A percentile compares a stretch with the other conserved stretches of the same genome.
These are phyloP conservation scores for Penicillium canescens DNA, from an alignment of 495 filamentous ascomycete species.

Conservation along the genomic window DNA sequence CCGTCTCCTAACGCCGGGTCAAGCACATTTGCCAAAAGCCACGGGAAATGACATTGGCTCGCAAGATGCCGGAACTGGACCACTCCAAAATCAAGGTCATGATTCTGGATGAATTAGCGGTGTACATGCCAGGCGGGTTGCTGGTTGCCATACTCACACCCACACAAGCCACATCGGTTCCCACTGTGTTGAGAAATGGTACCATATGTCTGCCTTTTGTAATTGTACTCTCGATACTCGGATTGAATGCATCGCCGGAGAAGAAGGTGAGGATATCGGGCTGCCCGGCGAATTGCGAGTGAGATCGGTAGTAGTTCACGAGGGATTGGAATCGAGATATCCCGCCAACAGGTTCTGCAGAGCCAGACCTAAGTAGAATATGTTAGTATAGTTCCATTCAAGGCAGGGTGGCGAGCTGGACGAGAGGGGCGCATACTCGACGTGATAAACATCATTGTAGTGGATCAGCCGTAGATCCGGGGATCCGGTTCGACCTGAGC, in stretches of 20 bases:
- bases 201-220: slow-evolving; percentile 93
- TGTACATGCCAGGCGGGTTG: slow-evolving; percentile 3
- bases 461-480: slow-evolving; percentile 81
- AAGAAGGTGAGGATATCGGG: slow-evolving; percentile 76
- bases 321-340: slow-evolving; percentile 78
- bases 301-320: slow-evolving; percentile 66
- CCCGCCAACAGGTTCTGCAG: slow-evolving; percentile 79
- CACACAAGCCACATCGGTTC: slow-evolving; percentile 74
- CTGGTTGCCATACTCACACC: slow-evolving; percentile 58
- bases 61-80: slow-evolving; percentile 71
- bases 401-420: background rate
- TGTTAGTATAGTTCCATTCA: background rate
- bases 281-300: slow-evolving; percentile 57
- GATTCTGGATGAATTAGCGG: slow-evolving; percentile 57
- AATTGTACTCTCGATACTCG: slow-evolving; percentile 78
- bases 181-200: slow-evolving; percentile 75
- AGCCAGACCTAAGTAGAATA: slow-evolving; percentile 47
- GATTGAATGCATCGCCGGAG: slow-evolving; percentile 91
- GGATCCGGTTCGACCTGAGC: slow-evolving; percentile 49
- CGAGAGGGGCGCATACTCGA: slow-evolving; percentile 54
- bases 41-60: slow-evolving; percentile 78
- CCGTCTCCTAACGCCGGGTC: slow-evolving; percentile 73
- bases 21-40: slow-evolving; percentile 83
- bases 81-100: slow-evolving; percentile 94
- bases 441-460: slow-evolving; percentile 92